Conservation (phyloP, 768 basidiomycete genomes). For the Boletellus sp. region DNA sequence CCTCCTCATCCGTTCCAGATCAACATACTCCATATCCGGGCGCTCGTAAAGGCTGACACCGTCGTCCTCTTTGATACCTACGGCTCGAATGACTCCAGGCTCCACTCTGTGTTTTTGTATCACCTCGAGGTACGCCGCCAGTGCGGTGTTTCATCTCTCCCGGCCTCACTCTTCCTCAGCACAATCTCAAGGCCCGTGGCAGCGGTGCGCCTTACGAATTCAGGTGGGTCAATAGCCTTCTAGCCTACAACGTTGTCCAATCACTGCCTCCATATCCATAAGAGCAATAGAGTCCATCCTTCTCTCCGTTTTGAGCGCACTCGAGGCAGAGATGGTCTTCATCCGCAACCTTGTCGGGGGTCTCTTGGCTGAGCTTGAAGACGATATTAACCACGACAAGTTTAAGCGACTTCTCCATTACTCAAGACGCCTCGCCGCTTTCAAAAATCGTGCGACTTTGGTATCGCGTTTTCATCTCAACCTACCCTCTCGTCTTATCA, state of each 20-base stretch:
- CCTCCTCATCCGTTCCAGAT: conserved; percentile 45
- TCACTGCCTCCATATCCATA: conserved; percentile 17
- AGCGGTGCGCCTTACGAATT: conserved; percentile 83
- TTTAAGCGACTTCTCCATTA: conserved; percentile 91
- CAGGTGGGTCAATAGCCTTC: conserved; percentile 44
- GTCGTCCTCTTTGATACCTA: conserved; percentile 91
- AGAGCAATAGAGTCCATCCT: conserved; percentile 93
- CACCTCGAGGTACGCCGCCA: conserved; percentile 65
- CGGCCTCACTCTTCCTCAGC: conserved; percentile 41
- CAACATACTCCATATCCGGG: conserved; percentile 92
- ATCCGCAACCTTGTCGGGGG: conserved; percentile 88
- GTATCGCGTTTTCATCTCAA: conserved; percentile 37
- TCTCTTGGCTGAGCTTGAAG: conserved; percentile 88
- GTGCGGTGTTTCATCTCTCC: conserved; percentile 9
- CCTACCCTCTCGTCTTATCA: neutral
- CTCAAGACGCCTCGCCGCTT: conserved; percentile 80
- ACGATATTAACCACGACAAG: conserved; percentile 92
- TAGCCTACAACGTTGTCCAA: conserved; percentile 11
- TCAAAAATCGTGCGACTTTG: conserved; percentile 86
- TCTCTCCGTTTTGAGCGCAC: conserved; percentile 84
- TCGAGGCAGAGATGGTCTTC: conserved; percentile 96
- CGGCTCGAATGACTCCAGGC: conserved; percentile 79
- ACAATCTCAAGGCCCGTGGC: conserved; percentile 74
- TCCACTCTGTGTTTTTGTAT: conserved; percentile 85
- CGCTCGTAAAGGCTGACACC: conserved; percentile 88